Evolutionary conservation across 129 eudicot genomes (phyloP).

Genomic region (Flaveria bidentis): DNA sequence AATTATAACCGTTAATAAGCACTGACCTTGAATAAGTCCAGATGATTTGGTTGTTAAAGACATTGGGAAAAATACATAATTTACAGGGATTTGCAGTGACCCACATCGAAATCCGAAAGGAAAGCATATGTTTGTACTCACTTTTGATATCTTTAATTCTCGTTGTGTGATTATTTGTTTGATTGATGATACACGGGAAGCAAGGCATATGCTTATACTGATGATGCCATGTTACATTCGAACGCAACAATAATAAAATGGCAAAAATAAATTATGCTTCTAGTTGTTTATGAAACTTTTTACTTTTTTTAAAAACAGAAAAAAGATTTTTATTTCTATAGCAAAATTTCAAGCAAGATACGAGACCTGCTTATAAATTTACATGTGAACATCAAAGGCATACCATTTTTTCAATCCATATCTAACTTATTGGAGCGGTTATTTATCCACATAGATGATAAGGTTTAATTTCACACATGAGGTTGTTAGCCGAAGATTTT

Average conservation of each 20-base stretch:
- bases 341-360: no score
- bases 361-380: no score
- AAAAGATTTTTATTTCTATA: no score
- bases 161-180: constrained; percentile 9
- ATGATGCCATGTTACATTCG: constrained; percentile 22
- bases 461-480: no score
- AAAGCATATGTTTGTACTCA: constrained; percentile 40
- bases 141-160: constrained; percentile 10
- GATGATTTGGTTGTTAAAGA: constrained; percentile 35
- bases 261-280: not conserved
- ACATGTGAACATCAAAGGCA: no score
- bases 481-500: no score
- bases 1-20: constrained; percentile 36
- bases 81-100: constrained; percentile 39
- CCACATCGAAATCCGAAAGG: constrained; percentile 32
- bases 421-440: no score
- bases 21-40: constrained; percentile 39
- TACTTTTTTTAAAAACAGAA: no score
- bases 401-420: no score
- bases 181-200: constrained; percentile 27
- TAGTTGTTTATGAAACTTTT: not conserved
- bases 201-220: constrained; percentile 35
- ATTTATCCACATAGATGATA: no score
- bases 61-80: constrained; percentile 36
- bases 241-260: constrained; percentile 12